Evolutionary conservation across 1,284 basidiomycete genomes (phyloP).

Genomic region (Coniferiporia weirii): DNA sequence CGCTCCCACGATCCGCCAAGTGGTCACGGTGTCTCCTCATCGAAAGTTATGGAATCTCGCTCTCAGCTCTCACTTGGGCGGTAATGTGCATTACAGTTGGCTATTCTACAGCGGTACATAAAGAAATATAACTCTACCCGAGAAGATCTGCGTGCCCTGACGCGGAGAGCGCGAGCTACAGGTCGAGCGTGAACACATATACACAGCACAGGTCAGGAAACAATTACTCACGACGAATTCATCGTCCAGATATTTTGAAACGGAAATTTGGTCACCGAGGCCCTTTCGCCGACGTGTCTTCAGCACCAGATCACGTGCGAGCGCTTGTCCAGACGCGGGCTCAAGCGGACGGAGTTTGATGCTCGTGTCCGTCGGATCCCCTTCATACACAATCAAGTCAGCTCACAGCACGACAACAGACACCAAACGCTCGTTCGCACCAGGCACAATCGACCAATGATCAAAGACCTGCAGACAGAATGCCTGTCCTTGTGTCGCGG

Average conservation of each 20-base stretch:
- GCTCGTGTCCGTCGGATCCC: constrained; percentile 93
- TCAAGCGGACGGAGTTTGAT: constrained; percentile 95
- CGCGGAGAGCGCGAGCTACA: constrained; percentile 79
- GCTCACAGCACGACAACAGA: constrained; percentile 18
- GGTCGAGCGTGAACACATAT: constrained; percentile 21
- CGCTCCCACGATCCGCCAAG: background rate
- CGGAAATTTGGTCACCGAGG: constrained; percentile 87
- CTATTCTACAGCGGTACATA: constrained; percentile 6
- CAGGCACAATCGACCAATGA: constrained; percentile 98
- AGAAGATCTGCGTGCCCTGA: constrained; percentile 87
- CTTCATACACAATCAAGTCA: constrained; percentile 34
- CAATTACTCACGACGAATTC: constrained; percentile 75
- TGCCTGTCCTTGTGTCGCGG: constrained; percentile 96
- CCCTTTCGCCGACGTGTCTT: constrained; percentile 97
- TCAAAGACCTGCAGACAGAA: constrained; percentile 96
- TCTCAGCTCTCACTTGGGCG: background rate
- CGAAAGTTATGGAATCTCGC: background rate
- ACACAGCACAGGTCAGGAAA: constrained; percentile 23
- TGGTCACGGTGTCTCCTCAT: background rate
- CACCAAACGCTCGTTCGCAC: constrained; percentile 31
- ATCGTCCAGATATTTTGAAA: constrained; percentile 92
- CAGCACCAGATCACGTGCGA: constrained; percentile 88
- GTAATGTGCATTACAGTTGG: constrained; percentile 5
- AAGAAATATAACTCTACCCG: constrained; percentile 40
- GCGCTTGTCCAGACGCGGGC: constrained; percentile 90